Percentiles rank a stretch among this genome's conserved stretches.
Conservation (phyloP, 345 rosid genomes). For the Sonneratia alba region DNA sequence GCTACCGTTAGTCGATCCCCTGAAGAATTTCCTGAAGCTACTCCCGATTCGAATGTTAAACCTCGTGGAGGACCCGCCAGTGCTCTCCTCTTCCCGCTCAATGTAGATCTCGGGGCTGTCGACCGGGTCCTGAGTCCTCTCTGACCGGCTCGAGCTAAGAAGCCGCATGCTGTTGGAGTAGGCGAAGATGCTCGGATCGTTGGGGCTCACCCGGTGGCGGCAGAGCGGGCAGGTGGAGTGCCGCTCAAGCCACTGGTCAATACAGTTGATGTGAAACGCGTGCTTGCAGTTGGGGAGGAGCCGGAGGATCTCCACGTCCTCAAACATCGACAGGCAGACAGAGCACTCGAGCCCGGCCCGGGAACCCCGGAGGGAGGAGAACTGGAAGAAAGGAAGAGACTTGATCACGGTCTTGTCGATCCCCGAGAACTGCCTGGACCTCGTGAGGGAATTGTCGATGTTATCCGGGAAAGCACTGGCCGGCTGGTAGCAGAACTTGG, state of each 20-base stretch:
- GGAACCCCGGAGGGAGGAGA: constrained; percentile 66
- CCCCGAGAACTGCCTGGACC: constrained; percentile 52
- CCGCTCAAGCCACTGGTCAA: constrained; percentile 84
- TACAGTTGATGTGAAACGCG: constrained; percentile 75
- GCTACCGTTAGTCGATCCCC: constrained; percentile 8
- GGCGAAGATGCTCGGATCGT: constrained; percentile 37
- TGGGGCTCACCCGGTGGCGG: constrained; percentile 41
- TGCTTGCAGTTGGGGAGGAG: constrained; percentile 76
- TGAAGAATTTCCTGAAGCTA: constrained; percentile 50
- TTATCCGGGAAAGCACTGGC: neutral
- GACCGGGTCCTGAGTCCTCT: constrained; percentile 27
- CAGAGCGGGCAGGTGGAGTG: constrained; percentile 92
- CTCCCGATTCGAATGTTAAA: constrained; percentile 45
- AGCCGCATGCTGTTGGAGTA: constrained; percentile 53
- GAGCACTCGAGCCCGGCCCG: constrained; percentile 79
- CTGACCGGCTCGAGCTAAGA: constrained; percentile 34
- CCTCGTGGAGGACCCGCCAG: constrained; percentile 51
- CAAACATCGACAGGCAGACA: constrained; percentile 79
- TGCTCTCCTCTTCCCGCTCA: constrained; percentile 48
- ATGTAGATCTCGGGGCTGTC: constrained; percentile 45
- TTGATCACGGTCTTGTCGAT: constrained; percentile 64
- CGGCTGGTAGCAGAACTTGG: constrained; percentile 52
- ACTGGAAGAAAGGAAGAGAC: constrained; percentile 80
- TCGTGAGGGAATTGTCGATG: constrained; percentile 19
- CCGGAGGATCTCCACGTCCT: constrained; percentile 61